Evolutionary conservation across 2,329 filamentous ascomycete species (phyloP), one percentile per base, ranked within the genome.

Genomic region (Sordariomycetes sp.): DNA sequence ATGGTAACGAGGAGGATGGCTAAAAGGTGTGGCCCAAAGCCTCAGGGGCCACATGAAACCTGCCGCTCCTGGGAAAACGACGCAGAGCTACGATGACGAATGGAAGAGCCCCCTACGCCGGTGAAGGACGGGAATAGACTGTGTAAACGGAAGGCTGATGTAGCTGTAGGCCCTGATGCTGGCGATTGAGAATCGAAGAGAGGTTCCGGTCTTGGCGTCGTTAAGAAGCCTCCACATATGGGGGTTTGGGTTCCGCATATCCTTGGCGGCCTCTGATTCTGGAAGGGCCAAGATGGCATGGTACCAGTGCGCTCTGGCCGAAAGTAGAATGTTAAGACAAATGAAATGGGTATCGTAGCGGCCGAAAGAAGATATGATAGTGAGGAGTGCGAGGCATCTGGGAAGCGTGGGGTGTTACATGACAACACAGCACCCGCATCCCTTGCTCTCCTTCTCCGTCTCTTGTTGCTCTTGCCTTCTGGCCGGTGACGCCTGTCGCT

Each of bases 361-460:
- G 46, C 46, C 22, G 46, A 46, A 46, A 40, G 28, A 48, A 46
- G 52, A 58, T 56, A 59, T 53, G 58, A 53, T 55, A 22, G 54
- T 12, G 28, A 32, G 52, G 37, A n/a, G 50, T 51, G 50, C 35
- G 58, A 57, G 58, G 57, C 40, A 16, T 43, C 18, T 16, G 1
- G 48, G 54, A 52, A 59, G 56, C 53, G 51, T 50, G 48, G 54
- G 54, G 32, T 54, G 46, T 71, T 68, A 80, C 78, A 80, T 80
- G 61, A 80, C 70, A 55, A 77, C 68, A 62, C 78, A 80, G 69
- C 78, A 80, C 53, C 75, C 76, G 62, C 77, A 79, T n/a, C 74
- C 74, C 4, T 67, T 69, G 54, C 70, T 71, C 64, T 75, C 75
- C 54, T 73, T 68, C 37, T 68, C 66, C 18, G 71, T 67, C 14